A percentile compares a stretch with the other conserved stretches of the same genome.
Evolutionary conservation across 306 rosid genomes (phyloP).

Genomic region (Lathyrus oleraceus): DNA sequence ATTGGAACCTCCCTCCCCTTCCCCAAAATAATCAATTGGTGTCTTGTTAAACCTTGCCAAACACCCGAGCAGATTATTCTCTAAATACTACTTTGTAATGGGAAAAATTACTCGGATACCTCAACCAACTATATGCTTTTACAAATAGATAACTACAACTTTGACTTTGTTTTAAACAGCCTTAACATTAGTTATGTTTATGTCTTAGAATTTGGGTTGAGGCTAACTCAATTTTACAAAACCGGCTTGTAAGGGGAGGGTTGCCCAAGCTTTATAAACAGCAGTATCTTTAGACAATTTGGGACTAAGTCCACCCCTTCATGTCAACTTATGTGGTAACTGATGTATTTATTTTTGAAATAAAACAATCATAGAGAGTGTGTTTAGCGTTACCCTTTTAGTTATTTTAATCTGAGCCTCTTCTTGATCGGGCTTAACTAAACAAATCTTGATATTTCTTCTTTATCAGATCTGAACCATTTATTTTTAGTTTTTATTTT

Average conservation of each 20-base stretch:
- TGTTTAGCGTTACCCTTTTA: not conserved
- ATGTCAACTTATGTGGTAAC: not conserved
- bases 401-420: not conserved
- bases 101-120: not conserved
- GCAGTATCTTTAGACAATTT: too few relatives aligned
- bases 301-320: too few relatives aligned
- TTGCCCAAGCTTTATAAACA: too few relatives aligned
- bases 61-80: not conserved
- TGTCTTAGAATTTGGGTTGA: too few relatives aligned
- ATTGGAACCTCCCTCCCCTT: not conserved
- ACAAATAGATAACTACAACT: not conserved
- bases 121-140: conserved; percentile 1
- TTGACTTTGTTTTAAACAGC: not conserved
- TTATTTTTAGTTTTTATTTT: not conserved
- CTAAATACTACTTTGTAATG: not conserved
- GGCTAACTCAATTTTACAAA: too few relatives aligned
- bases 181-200: not conserved
- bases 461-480: not conserved
- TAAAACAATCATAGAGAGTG: not conserved
- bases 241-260: too few relatives aligned
- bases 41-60: conserved; percentile 12
- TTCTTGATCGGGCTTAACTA: not conserved
- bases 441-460: not conserved
- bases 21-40: not conserved
- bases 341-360: not conserved